Base-by-base conservation (phyloP, 2,329 filamentous ascomycete genomes). In the Chalaropsis ovoidea region DNA sequence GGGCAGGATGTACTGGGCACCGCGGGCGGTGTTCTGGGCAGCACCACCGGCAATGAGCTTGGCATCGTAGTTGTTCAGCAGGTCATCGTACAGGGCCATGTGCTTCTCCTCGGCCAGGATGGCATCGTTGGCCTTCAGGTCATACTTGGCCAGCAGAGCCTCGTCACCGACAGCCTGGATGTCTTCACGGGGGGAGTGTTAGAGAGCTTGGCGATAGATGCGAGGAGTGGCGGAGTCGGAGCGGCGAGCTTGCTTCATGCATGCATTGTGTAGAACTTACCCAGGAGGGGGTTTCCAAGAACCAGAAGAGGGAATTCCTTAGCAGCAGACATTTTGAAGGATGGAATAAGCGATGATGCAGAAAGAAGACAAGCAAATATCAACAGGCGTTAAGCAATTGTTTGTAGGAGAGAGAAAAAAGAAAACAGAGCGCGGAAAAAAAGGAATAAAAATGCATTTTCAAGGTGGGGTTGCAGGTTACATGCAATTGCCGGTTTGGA, bases 231-330 rank as follows among this genome's bases (percentile, higher is more conserved):
- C n/a, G 60, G 22, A 45, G 22, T n/a, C n/a, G 1, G 15, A 22
- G 39, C 22, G 35, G 17, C 31, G 24, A 39, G 3, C 17, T 42
- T n/a, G 47, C n/a, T 27, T 10, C 19, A 43, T 41, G 39, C 10
- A 60, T 24, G 22, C 19, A 27, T 27, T 8, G 43, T 52, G 22
- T 43, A n/a, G n/a, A 49, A 77, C 82, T 71, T 79, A 92, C 89
- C 93, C 73, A 99, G 88, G 72, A 99, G 86, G 76, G 94, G 94
- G 79, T 99, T 99, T 87, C 96, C 94, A 73, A 99, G 80, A 78
- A 88, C 94, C 74, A 97, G 83, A 73, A 99, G 88, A 77, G 89
- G 82, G 80, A 88, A 97, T 77, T 91, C 87, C 79, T 91, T 88
- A 72, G 77, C 75, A 71, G 86, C 76, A 74, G 89, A 82, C 90